A percentile compares a stretch with the other conserved stretches of the same genome.
Evolutionary conservation across 1,284 basidiomycete species (phyloP).

Genomic region (Cutaneotrichosporon sp.): DNA sequence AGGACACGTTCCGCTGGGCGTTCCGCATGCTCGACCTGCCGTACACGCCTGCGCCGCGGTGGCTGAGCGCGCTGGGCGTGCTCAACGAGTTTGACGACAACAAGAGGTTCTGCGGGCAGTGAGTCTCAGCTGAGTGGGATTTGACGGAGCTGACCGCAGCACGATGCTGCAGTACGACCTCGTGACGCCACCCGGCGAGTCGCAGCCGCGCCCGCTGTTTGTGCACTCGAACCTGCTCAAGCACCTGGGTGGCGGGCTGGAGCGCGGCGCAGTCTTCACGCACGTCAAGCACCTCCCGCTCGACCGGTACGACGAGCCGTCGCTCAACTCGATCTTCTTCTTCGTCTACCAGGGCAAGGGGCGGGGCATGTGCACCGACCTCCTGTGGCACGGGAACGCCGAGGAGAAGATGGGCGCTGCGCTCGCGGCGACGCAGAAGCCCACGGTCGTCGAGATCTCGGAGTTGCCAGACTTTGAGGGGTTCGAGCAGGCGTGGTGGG

Average conservation of each 20-base stretch:
- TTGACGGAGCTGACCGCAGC: slow-evolving; percentile 5
- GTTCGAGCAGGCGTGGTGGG: slow-evolving; percentile 47
- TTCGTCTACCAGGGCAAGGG: slow-evolving; percentile 45
- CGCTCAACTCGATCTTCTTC: slow-evolving; percentile 44
- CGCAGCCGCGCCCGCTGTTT: slow-evolving; percentile 33
- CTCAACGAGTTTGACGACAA: slow-evolving; percentile 30
- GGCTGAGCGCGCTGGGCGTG: slow-evolving; percentile 53
- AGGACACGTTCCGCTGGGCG: slow-evolving; percentile 56
- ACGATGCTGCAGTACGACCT: slow-evolving; percentile 51
- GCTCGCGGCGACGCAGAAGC: not conserved
- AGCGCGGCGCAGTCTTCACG: slow-evolving; percentile 38
- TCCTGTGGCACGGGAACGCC: slow-evolving; percentile 23
- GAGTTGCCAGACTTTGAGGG: slow-evolving; percentile 32
- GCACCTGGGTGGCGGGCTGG: slow-evolving; percentile 35
- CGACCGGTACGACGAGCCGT: slow-evolving; percentile 32
- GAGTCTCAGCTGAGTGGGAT: not conserved
- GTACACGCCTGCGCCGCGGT: slow-evolving; percentile 52
- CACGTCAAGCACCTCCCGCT: slow-evolving; percentile 45
- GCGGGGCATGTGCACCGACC: slow-evolving; percentile 52
- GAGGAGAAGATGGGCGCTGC: not conserved
- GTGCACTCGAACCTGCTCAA: slow-evolving; percentile 56
- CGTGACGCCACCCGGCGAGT: slow-evolving; percentile 15
- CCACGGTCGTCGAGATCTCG: slow-evolving; percentile 30
- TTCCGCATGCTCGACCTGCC: slow-evolving; percentile 53
- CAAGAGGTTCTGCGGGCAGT: slow-evolving; percentile 56